Percentiles rank a stretch among this genome's conserved stretches.
These are phyloP conservation scores for Strigomonas oncopelti DNA, from an alignment of 208 protist species.

Conservation along the genomic window DNA sequence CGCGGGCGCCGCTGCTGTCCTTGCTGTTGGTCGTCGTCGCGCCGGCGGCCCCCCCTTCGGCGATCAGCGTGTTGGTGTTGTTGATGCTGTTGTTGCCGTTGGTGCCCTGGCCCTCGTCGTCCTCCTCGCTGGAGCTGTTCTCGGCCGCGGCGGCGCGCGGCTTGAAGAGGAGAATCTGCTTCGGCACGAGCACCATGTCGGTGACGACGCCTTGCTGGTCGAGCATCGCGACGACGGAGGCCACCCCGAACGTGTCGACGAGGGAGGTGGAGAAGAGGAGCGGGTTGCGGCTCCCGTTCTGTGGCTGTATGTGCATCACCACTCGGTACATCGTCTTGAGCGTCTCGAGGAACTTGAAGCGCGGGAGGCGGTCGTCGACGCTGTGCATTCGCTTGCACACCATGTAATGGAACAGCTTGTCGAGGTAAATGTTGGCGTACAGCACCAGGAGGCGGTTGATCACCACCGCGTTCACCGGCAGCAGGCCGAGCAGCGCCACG, in stretches of 20 bases:
- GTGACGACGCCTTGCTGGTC: conserved; percentile 83
- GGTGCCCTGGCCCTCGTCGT: conserved; percentile 28
- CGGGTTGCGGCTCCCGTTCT: conserved; percentile 46
- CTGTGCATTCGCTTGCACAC: conserved; percentile 55
- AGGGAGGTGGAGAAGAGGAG: conserved; percentile 75
- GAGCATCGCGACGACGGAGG: conserved; percentile 79
- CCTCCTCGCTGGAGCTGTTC: conserved; percentile 46
- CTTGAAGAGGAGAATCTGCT: conserved; percentile 64
- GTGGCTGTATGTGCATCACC: conserved; percentile 36
- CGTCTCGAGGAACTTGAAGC: conserved; percentile 64
- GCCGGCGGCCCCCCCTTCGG: neutral
- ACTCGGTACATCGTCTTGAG: conserved; percentile 53
- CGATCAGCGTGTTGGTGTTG: neutral
- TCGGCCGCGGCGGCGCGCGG: conserved; percentile 13
- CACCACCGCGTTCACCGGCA: conserved; percentile 83
- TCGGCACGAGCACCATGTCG: conserved; percentile 85
- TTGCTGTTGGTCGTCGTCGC: conserved; percentile 25
- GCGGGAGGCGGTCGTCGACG: conserved; percentile 74
- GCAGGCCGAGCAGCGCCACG: conserved; percentile 73
- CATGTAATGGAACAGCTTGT: conserved; percentile 78
- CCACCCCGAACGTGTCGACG: conserved; percentile 79
- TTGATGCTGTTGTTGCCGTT: conserved; percentile 8
- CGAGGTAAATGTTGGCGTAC: conserved; percentile 82
- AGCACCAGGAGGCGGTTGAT: conserved; percentile 73
- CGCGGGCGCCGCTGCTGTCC: conserved; percentile 39